These are phyloP conservation scores for Malassezia obtusa DNA, from an alignment of 1,284 basidiomycete species.

Conservation along the genomic window DNA sequence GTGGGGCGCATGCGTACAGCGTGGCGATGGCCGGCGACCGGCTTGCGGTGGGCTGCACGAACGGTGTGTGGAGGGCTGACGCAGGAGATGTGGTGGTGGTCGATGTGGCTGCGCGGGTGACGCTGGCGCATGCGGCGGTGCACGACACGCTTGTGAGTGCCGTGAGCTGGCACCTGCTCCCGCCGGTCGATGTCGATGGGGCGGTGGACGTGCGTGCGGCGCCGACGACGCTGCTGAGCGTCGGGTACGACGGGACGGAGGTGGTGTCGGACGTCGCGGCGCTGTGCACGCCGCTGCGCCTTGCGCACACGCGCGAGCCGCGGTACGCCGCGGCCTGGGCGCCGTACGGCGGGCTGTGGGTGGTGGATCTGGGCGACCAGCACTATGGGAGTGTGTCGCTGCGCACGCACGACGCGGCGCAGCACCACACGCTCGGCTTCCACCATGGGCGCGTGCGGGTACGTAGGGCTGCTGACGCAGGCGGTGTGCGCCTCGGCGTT, in stretches of 20 bases:
- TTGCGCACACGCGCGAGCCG: constrained; percentile 12
- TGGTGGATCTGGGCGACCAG: constrained; percentile 12
- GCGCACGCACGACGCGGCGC: constrained; percentile 8
- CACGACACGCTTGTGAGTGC: constrained; percentile 15
- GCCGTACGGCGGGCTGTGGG: constrained; percentile 10
- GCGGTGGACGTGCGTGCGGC: background rate
- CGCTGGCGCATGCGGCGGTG: background rate
- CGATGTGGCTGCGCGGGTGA: background rate
- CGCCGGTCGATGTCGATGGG: background rate
- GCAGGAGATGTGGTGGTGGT: constrained; percentile 1
- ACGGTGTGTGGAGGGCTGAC: constrained; percentile 1
- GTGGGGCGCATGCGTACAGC: background rate
- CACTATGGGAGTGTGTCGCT: constrained; percentile 13
- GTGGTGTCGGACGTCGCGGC: background rate
- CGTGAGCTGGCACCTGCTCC: constrained; percentile 11
- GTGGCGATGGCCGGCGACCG: constrained; percentile 7
- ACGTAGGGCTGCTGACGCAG: background rate
- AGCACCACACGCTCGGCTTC: constrained; percentile 15
- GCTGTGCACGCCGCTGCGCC: background rate
- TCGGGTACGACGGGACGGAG: constrained; percentile 15
- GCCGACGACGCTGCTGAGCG: constrained; percentile 7
- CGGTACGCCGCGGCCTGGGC: constrained; percentile 13
- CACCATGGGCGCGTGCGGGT: constrained; percentile 12
- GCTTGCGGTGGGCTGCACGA: background rate
- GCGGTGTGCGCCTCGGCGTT: constrained; percentile 4